These are phyloP conservation scores for Linanthus parryae DNA, from an alignment of 148 eudicot species.

Conservation along the genomic window DNA sequence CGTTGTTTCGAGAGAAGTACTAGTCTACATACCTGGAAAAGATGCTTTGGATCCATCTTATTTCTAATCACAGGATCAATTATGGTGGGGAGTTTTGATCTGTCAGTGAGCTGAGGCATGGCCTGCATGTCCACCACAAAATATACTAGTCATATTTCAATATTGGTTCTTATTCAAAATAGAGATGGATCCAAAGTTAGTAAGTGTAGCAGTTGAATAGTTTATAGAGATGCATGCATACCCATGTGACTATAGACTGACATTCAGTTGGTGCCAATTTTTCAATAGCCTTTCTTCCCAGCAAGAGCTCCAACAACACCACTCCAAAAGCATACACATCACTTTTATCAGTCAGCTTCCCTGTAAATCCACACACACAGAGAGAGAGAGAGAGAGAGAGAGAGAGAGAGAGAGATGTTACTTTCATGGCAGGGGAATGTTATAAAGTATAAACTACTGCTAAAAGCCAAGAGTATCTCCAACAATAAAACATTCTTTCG, in stretches of 20 bases:
- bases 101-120: conserved; percentile 76
- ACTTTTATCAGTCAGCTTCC: conserved; percentile 90
- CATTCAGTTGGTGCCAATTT: conserved; percentile 67
- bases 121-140: conserved; percentile 38
- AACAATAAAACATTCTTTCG: no score
- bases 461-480: no score
- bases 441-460: no score
- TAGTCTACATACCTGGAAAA: conserved; percentile 51
- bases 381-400: not conserved
- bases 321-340: conserved; percentile 95
- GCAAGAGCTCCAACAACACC: conserved; percentile 83
- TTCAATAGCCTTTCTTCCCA: conserved; percentile 81
- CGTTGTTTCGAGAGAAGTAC: no score
- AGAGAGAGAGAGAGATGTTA: not conserved
- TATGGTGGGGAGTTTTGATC: conserved; percentile 62
- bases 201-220: not conserved
- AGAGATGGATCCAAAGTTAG: not conserved
- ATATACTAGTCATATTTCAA: no score
- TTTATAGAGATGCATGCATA: conserved; percentile 17
- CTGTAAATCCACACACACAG: no score
- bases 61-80: conserved; percentile 69
- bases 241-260: conserved; percentile 96
- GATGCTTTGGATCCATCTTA: conserved; percentile 68
- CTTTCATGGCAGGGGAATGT: not conserved
- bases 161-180: not conserved